Percentiles rank a stretch among this genome's conserved stretches.
These are phyloP conservation scores for Boletellus emodensis DNA, from an alignment of 768 basidiomycete genomes.

Conservation along the genomic window DNA sequence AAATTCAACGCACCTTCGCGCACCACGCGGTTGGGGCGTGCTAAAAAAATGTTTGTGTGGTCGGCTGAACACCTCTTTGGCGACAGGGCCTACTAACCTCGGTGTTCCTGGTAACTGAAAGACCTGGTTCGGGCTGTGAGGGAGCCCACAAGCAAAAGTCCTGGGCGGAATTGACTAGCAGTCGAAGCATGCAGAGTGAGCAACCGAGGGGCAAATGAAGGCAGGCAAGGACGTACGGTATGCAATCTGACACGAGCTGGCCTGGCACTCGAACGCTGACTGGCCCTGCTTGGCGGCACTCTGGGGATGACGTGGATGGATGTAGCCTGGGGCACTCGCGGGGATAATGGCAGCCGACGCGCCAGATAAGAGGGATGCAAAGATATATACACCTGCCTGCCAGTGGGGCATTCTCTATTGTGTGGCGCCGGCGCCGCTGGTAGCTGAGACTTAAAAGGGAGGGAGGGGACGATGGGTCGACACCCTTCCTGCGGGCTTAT, in stretches of 20 bases:
- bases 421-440: constrained; percentile 13
- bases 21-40: constrained; percentile 55
- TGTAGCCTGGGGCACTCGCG: constrained; percentile 27
- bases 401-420: constrained; percentile 18
- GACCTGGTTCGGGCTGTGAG: constrained; percentile 47
- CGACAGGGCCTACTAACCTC: constrained; percentile 41
- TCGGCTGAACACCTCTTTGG: constrained; percentile 8
- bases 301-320: constrained; percentile 47
- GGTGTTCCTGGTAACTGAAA: constrained; percentile 55
- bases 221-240: constrained; percentile 40
- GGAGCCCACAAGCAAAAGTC: constrained; percentile 54
- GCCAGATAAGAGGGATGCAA: constrained; percentile 20
- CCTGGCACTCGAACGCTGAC: constrained; percentile 63
- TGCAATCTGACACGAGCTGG: constrained; percentile 59
- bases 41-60: constrained; percentile 23
- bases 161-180: constrained; percentile 52
- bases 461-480: constrained; percentile 5
- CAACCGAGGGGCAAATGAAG: not conserved
- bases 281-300: constrained; percentile 57
- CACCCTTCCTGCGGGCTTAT: constrained; percentile 16
- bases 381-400: constrained; percentile 9
- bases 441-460: constrained; percentile 6
- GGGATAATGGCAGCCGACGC: constrained; percentile 18
- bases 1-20: constrained; percentile 31
- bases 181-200: not conserved